These are phyloP conservation scores for Aspergillus cristatus DNA, from an alignment of 495 filamentous ascomycete species.

Conservation along the genomic window DNA sequence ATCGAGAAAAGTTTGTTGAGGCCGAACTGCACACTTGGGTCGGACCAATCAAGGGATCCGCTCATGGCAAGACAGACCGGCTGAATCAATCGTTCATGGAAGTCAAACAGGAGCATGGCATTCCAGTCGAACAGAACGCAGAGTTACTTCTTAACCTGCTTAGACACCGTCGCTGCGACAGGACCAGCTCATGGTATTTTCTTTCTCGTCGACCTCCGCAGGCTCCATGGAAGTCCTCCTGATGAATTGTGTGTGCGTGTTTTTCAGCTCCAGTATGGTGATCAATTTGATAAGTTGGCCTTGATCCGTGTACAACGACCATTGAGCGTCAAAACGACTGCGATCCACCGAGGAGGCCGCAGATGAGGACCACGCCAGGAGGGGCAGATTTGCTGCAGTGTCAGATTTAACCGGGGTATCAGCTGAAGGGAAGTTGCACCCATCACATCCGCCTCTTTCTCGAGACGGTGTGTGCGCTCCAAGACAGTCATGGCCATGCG, in stretches of 20 bases:
- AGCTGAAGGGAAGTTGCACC: not conserved
- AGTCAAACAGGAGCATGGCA: conserved; percentile 8
- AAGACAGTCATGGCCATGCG: too few relatives aligned
- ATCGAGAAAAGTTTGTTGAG: too few relatives aligned
- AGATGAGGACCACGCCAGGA: not conserved
- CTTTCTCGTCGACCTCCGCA: not conserved
- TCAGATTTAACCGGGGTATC: too few relatives aligned
- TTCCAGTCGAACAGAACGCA: too few relatives aligned
- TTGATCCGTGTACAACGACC: not conserved
- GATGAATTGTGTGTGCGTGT: conserved; percentile 1
- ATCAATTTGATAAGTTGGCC: not conserved
- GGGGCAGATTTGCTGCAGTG: not conserved
- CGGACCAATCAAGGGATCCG: too few relatives aligned
- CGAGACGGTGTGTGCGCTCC: too few relatives aligned
- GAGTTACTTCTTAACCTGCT: too few relatives aligned
- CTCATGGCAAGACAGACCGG: too few relatives aligned
- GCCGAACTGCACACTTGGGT: too few relatives aligned
- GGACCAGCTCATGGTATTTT: too few relatives aligned
- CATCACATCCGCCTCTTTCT: not conserved
- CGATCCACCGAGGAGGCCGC: not conserved
- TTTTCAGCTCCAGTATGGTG: conserved; percentile 1
- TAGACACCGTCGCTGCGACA: too few relatives aligned
- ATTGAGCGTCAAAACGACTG: conserved; percentile 1
- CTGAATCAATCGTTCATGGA: too few relatives aligned
- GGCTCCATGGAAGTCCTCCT: not conserved